Conservation (phyloP, 208 protist genomes). For the Crithidia expoeki region DNA sequence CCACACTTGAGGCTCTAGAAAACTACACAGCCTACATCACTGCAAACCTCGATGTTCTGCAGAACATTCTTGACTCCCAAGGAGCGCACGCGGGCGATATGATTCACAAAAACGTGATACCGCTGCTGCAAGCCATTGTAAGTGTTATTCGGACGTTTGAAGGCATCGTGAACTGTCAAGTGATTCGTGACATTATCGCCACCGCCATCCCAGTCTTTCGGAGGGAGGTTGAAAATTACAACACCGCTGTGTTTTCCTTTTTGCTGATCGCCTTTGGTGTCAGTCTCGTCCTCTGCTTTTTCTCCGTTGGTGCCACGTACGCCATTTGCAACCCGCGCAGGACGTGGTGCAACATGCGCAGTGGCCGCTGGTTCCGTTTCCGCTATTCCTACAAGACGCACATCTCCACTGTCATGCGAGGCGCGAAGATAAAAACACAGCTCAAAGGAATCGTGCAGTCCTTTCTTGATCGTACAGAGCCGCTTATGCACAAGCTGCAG, state of each 20-base stretch:
- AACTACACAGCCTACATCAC: conserved; percentile 39
- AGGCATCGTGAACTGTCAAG: conserved; percentile 40
- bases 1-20: conserved; percentile 25
- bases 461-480: conserved; percentile 14
- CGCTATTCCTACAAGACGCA: conserved; percentile 46
- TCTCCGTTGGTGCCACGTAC: conserved; percentile 13
- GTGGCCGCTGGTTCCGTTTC: conserved; percentile 49
- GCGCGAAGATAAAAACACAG: neutral
- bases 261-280: conserved; percentile 39
- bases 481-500: conserved; percentile 38
- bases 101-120: conserved; percentile 17
- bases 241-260: conserved; percentile 32
- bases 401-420: conserved; percentile 15
- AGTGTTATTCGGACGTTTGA: conserved; percentile 22
- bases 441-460: conserved; percentile 11
- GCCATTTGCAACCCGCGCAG: conserved; percentile 29
- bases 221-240: conserved; percentile 31
- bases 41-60: conserved; percentile 27
- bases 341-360: conserved; percentile 39
- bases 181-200: conserved; percentile 37
- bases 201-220: conserved; percentile 29
- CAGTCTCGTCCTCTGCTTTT: conserved; percentile 21
- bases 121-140: conserved; percentile 22
- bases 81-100: conserved; percentile 13
- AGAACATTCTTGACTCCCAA: conserved; percentile 28